Evolutionary conservation across 768 basidiomycete species (phyloP).

Genomic region (Pleurotus cornucopiae): DNA sequence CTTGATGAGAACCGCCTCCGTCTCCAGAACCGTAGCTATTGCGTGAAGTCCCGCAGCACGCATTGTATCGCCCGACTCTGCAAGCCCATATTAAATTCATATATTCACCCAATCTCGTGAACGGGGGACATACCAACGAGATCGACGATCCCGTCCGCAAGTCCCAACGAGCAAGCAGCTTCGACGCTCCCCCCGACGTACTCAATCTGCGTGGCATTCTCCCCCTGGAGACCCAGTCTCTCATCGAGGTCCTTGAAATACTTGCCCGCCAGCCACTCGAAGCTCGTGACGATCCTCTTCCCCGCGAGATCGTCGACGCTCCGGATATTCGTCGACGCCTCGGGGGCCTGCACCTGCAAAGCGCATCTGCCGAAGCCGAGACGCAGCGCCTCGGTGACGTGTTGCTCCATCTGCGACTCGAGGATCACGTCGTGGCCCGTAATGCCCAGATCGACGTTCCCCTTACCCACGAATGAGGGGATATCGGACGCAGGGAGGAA

Average conservation of each 20-base stretch:
- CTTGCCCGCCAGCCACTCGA: slow-evolving; percentile 78
- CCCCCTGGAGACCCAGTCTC: slow-evolving; percentile 43
- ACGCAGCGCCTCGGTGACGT: slow-evolving; percentile 74
- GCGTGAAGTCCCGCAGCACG: slow-evolving; percentile 93
- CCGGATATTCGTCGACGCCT: slow-evolving; percentile 57
- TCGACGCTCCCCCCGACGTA: slow-evolving; percentile 98
- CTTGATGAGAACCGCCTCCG: slow-evolving; percentile 89
- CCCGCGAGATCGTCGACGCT: slow-evolving; percentile 79
- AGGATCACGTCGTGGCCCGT: slow-evolving; percentile 98
- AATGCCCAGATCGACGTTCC: slow-evolving; percentile 94
- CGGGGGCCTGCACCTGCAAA: slow-evolving; percentile 89
- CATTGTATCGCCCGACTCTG: slow-evolving; percentile 99
- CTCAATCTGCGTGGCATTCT: slow-evolving; percentile 74
- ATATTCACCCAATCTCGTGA: not conserved
- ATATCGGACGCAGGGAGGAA: slow-evolving; percentile 97
- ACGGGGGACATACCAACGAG: slow-evolving; percentile 72
- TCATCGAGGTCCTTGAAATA: slow-evolving; percentile 73
- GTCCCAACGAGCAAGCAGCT: slow-evolving; percentile 92
- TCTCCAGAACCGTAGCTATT: slow-evolving; percentile 82
- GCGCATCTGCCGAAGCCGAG: slow-evolving; percentile 93
- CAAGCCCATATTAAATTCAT: not conserved
- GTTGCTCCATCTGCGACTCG: slow-evolving; percentile 77
- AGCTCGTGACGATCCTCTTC: slow-evolving; percentile 91
- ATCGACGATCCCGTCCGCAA: slow-evolving; percentile 98
- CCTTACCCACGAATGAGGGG: slow-evolving; percentile 97